Evolutionary conservation across 2,329 filamentous ascomycete species (phyloP).

Genomic region (Canariomyces notabilis): DNA sequence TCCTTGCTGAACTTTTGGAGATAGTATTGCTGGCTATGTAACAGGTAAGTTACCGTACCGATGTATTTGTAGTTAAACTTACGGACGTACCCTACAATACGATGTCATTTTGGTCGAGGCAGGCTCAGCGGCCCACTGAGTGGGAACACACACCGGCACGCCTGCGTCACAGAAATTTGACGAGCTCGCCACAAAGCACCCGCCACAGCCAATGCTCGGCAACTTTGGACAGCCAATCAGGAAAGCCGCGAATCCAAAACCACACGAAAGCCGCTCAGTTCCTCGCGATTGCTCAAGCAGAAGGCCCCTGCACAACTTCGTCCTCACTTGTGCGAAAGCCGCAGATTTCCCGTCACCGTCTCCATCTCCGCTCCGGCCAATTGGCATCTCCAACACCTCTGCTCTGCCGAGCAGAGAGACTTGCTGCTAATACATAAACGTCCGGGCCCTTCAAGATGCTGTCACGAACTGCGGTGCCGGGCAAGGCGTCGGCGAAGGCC

Average conservation of each 20-base stretch:
- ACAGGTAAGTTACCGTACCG: too few species aligned
- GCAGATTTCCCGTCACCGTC: constrained; percentile 9
- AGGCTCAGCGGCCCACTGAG: too few species aligned
- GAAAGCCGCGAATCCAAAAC: constrained; percentile 16
- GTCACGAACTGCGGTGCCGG: constrained; percentile 39
- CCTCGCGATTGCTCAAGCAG: not conserved
- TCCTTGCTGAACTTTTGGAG: too few species aligned
- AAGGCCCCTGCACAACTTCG: constrained; percentile 14
- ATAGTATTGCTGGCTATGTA: too few species aligned
- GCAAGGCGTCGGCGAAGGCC: constrained; percentile 37
- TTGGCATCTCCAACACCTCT: constrained; percentile 29
- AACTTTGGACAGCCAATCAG: constrained; percentile 21
- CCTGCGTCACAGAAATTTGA: constrained; percentile 10
- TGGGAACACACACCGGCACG: too few species aligned
- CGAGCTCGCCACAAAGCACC: constrained; percentile 17
- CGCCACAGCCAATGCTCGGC: constrained; percentile 4
- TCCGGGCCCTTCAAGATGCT: constrained; percentile 33
- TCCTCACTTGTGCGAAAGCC: constrained; percentile 15
- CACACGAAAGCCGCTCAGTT: constrained; percentile 20
- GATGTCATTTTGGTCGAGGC: too few species aligned
- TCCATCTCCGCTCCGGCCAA: constrained; percentile 28
- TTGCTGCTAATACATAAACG: constrained; percentile 7
- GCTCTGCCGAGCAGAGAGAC: constrained; percentile 36
- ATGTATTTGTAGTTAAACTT: too few species aligned
- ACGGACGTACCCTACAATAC: too few species aligned